These are phyloP conservation scores for Hericium coralloides DNA, from an alignment of 768 basidiomycete species.

Conservation along the genomic window DNA sequence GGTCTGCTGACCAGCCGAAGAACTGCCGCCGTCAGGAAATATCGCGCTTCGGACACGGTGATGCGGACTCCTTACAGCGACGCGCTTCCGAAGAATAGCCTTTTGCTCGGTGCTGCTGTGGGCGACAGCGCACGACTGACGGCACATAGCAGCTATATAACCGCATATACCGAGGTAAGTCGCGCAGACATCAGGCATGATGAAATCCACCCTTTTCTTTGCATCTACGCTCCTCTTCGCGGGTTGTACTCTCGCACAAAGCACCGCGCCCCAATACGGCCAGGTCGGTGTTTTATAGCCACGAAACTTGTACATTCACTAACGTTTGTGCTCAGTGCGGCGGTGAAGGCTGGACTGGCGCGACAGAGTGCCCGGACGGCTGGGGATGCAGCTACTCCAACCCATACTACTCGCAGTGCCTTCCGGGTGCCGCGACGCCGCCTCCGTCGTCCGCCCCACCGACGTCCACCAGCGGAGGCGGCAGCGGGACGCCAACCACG, in stretches of 20 bases:
- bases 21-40: not conserved
- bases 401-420: conserved; percentile 45
- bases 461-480: conserved; percentile 12
- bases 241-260: not conserved
- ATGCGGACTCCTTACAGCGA: not conserved
- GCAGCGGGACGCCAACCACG: conserved; percentile 13
- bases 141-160: not conserved
- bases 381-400: conserved; percentile 37
- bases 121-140: not conserved
- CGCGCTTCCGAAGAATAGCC: conserved; percentile 2
- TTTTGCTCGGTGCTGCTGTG: conserved; percentile 2
- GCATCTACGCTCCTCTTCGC: not conserved
- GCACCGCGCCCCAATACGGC: not conserved
- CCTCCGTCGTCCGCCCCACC: not conserved
- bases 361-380: conserved; percentile 39
- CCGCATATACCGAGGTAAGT: not conserved
- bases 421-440: conserved; percentile 26
- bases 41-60: too few species aligned
- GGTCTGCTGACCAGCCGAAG: not conserved
- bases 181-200: not conserved
- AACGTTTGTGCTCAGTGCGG: not conserved
- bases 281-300: not conserved
- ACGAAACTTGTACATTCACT: not conserved
- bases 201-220: not conserved
- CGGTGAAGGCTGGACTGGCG: conserved; percentile 21